Evolutionary conservation across 2,329 filamentous ascomycete genomes (phyloP).

Genomic region (Clarireedia hainanense): DNA sequence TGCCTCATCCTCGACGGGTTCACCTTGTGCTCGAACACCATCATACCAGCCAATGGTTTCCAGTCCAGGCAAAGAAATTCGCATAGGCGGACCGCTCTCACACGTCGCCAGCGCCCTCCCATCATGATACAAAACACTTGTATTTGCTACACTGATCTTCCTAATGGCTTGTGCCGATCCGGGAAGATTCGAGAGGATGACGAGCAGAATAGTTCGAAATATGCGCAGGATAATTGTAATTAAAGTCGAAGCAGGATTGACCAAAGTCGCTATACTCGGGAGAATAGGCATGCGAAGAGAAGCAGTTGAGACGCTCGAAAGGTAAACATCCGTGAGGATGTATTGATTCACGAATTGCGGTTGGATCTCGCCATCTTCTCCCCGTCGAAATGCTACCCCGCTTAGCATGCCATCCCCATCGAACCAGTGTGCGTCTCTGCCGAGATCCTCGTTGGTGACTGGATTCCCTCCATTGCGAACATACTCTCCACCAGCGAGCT

Average conservation of each 20-base stretch:
- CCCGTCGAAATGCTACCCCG: constrained; percentile 52
- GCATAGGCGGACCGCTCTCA: constrained; percentile 63
- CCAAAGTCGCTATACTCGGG: constrained; percentile 59
- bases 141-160: constrained; percentile 65
- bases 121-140: constrained; percentile 58
- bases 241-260: constrained; percentile 49
- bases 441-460: constrained; percentile 50
- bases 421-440: constrained; percentile 63
- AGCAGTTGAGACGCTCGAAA: constrained; percentile 42
- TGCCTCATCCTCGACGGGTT: constrained; percentile 24
- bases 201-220: constrained; percentile 48
- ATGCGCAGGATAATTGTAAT: constrained; percentile 42
- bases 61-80: constrained; percentile 53
- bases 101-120: constrained; percentile 61
- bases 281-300: constrained; percentile 48
- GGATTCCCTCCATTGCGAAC: constrained; percentile 67
- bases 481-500: constrained; percentile 62
- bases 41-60: constrained; percentile 67
- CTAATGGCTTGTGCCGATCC: constrained; percentile 50
- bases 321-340: constrained; percentile 57
- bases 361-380: constrained; percentile 34
- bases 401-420: constrained; percentile 70
- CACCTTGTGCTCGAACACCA: constrained; percentile 48
- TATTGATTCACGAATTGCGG: constrained; percentile 65
- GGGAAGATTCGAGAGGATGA: constrained; percentile 49